phyloP scores from a whole-genome alignment of 2,329 filamentous ascomycete species.

The Fusarium domesticum region DNA sequence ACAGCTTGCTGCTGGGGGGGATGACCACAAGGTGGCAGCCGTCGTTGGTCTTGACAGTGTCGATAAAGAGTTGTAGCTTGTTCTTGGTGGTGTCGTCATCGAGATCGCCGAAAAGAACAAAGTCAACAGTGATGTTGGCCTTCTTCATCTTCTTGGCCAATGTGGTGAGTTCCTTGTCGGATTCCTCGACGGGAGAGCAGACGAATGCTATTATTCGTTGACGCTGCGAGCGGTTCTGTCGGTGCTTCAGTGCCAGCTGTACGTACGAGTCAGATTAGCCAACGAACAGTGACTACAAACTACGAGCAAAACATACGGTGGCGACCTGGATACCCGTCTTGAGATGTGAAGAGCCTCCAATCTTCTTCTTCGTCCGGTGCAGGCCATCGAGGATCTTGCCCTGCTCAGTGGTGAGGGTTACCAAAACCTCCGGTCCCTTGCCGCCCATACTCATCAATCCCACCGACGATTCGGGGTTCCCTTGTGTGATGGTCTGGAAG shows the following conservation, averaged over 20 bases:
- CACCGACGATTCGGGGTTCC: slow-evolving; percentile 94
- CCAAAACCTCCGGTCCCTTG: slow-evolving; percentile 93
- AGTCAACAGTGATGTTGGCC: slow-evolving; percentile 88
- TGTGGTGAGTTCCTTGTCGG: slow-evolving; percentile 82
- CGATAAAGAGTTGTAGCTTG: slow-evolving; percentile 92
- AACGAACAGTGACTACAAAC: no score
- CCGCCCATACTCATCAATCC: slow-evolving; percentile 99
- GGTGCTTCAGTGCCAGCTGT: slow-evolving; percentile 95
- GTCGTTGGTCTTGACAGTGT: slow-evolving; percentile 85
- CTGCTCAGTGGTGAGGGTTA: slow-evolving; percentile 92
- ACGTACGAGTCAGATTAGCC: slow-evolving; percentile 22
- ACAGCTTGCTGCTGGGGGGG: slow-evolving; percentile 83
- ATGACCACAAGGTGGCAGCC: slow-evolving; percentile 90
- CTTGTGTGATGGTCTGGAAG: slow-evolving; percentile 92
- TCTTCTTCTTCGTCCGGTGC: slow-evolving; percentile 86
- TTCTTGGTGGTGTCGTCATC: slow-evolving; percentile 85
- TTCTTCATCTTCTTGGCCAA: slow-evolving; percentile 99
- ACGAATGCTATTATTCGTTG: slow-evolving; percentile 97
- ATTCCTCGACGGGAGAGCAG: slow-evolving; percentile 87
- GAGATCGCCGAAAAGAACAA: slow-evolving; percentile 90
- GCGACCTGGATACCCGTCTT: slow-evolving; percentile 95
- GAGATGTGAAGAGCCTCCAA: slow-evolving; percentile 82
- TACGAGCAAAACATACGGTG: slow-evolving; percentile 65
- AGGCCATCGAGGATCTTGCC: slow-evolving; percentile 92
- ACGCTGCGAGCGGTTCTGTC: slow-evolving; percentile 94